Conservation (phyloP, 805 yeast genomes). For the Metschnikowia baotianmanensis region DNA sequence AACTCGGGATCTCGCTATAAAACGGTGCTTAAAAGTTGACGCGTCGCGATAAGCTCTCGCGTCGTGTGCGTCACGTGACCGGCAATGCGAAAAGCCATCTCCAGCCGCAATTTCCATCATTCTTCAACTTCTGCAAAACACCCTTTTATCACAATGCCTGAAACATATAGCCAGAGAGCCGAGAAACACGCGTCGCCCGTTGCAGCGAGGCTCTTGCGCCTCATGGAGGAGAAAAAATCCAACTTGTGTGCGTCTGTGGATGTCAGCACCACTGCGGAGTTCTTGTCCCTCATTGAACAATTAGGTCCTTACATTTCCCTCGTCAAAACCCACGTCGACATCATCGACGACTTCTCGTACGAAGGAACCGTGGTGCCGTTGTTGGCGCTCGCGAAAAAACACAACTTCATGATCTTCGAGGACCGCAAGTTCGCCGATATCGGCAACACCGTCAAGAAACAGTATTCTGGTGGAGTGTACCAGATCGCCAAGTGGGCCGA, state of each 20-base stretch:
- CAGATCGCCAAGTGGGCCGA: conserved; percentile 93
- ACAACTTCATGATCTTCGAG: conserved; percentile 89
- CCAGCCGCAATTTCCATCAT: not conserved
- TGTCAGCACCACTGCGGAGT: conserved; percentile 75
- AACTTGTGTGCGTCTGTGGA: conserved; percentile 95
- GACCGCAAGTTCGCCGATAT: conserved; percentile 98
- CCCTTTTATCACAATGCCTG: not conserved
- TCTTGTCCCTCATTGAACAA: conserved; percentile 66
- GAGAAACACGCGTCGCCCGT: conserved; percentile 69
- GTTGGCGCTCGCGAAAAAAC: conserved; percentile 68
- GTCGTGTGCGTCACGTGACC: conserved; percentile 3
- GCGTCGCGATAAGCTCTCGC: no score
- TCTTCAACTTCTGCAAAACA: not conserved
- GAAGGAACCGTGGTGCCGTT: conserved; percentile 79
- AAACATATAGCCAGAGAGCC: conserved; percentile 68
- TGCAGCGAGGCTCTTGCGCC: conserved; percentile 66
- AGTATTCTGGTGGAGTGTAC: conserved; percentile 87
- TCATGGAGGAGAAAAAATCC: conserved; percentile 79
- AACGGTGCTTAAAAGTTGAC: no score
- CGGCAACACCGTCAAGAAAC: conserved; percentile 95
- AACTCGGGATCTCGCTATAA: no score
- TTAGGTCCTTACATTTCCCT: conserved; percentile 91
- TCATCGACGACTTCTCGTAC: conserved; percentile 81
- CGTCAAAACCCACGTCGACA: conserved; percentile 93
- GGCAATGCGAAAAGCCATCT: no score